Evolutionary conservation across 1,139 yeast species (phyloP).

Genomic region (Suhomyces wounanorum): DNA sequence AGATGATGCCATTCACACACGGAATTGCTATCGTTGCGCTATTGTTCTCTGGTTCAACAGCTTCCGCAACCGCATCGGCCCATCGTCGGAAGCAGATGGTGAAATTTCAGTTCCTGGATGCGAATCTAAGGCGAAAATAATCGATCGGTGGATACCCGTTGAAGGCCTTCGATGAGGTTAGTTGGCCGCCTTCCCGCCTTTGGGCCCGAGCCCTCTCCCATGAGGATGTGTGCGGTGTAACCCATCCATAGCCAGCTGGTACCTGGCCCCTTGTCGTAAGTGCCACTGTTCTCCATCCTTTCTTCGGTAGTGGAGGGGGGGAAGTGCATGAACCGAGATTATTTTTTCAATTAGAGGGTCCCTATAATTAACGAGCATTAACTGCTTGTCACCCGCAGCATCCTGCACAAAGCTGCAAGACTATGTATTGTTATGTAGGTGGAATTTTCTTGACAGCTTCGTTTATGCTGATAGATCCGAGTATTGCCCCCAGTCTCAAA

Average conservation of each 20-base stretch:
- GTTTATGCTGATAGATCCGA: not conserved
- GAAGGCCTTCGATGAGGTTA: slow-evolving; percentile 1
- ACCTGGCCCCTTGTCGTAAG: not conserved
- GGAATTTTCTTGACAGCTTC: slow-evolving; percentile 9
- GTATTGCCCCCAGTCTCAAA: not conserved
- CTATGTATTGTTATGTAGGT: not conserved
- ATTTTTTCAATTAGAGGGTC: slow-evolving; percentile 1
- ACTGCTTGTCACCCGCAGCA: not conserved
- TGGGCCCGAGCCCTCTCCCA: not conserved
- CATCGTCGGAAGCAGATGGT: not conserved
- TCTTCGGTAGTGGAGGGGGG: not conserved
- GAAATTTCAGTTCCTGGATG: slow-evolving; percentile 7
- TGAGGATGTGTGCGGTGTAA: not conserved
- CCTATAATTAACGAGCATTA: slow-evolving; percentile 2
- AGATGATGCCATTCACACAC: not conserved
- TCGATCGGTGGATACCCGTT: not conserved
- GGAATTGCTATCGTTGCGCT: not conserved
- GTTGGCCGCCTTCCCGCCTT: slow-evolving; percentile 1
- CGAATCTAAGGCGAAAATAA: slow-evolving; percentile 5
- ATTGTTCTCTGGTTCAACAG: not conserved
- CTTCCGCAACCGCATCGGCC: not conserved
- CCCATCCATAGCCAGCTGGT: not conserved
- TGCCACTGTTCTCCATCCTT: not conserved
- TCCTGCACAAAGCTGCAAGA: slow-evolving; percentile 1
- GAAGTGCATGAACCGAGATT: slow-evolving; percentile 1